Percentiles rank a stretch among this genome's conserved stretches.
phyloP scores from a whole-genome alignment of 1,284 basidiomycete genomes.

The Sporisorium graminicola region DNA sequence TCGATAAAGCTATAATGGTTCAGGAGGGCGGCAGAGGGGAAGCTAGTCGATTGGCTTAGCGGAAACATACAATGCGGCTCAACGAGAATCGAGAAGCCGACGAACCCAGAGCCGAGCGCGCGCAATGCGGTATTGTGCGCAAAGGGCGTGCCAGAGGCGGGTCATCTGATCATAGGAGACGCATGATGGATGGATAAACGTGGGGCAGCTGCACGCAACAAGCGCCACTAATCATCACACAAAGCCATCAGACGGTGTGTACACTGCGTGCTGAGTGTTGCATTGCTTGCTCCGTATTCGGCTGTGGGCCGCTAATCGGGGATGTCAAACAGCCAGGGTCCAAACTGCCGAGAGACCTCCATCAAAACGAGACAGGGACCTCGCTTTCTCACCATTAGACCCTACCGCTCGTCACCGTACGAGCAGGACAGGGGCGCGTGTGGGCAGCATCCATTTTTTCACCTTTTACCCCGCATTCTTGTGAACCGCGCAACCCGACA shows the following conservation, averaged over 20 bases:
- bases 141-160: background rate
- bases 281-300: no score
- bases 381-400: no score
- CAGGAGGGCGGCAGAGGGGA: background rate
- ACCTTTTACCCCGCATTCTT: conserved; percentile 3
- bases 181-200: background rate
- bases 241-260: no score
- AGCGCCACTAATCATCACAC: no score
- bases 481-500: conserved; percentile 6
- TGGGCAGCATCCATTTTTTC: background rate
- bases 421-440: background rate
- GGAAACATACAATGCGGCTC: background rate
- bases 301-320: no score
- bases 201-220: background rate
- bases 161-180: conserved; percentile 29
- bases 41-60: background rate
- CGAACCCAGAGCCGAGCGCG: background rate
- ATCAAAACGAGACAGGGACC: background rate
- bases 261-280: no score
- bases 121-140: background rate
- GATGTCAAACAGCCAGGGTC: background rate
- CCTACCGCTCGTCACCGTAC: no score
- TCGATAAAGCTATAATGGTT: background rate
- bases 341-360: background rate
- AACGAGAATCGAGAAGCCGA: background rate